These are phyloP conservation scores for Candida manassasensis DNA, from an alignment of 805 yeast species.

Conservation along the genomic window DNA sequence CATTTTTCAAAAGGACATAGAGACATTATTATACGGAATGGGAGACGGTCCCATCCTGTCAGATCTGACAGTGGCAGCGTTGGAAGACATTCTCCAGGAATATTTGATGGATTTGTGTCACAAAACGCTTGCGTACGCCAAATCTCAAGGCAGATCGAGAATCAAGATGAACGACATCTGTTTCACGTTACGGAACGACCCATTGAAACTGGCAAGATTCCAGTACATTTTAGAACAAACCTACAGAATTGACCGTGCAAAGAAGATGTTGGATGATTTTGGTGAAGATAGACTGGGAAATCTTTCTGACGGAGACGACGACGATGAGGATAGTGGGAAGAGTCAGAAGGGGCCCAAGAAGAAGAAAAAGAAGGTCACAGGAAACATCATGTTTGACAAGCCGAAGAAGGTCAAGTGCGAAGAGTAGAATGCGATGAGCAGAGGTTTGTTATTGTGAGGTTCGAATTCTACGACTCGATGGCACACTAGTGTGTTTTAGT, in stretches of 20 bases:
- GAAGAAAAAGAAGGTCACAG: constrained; percentile 19
- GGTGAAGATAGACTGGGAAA: constrained; percentile 7
- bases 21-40: constrained; percentile 34
- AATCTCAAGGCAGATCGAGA: constrained; percentile 34
- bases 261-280: constrained; percentile 37
- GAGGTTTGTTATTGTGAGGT: no score
- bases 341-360: constrained; percentile 4
- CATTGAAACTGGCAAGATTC: constrained; percentile 37
- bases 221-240: constrained; percentile 37
- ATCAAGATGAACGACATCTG: constrained; percentile 41
- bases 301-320: constrained; percentile 9
- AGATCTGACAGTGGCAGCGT: constrained; percentile 33
- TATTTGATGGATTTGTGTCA: constrained; percentile 32
- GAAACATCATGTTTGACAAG: constrained; percentile 12
- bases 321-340: constrained; percentile 13
- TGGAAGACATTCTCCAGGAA: constrained; percentile 37
- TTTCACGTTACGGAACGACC: constrained; percentile 37
- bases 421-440: constrained; percentile 1
- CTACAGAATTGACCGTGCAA: constrained; percentile 33
- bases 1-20: constrained; percentile 38
- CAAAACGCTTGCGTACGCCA: constrained; percentile 28
- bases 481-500: no score
- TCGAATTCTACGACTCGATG: no score
- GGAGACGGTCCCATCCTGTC: constrained; percentile 40
- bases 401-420: constrained; percentile 4